Evolutionary conservation across 169 alveolate species (phyloP).

Genomic region (Plasmodium cynomolgi): DNA sequence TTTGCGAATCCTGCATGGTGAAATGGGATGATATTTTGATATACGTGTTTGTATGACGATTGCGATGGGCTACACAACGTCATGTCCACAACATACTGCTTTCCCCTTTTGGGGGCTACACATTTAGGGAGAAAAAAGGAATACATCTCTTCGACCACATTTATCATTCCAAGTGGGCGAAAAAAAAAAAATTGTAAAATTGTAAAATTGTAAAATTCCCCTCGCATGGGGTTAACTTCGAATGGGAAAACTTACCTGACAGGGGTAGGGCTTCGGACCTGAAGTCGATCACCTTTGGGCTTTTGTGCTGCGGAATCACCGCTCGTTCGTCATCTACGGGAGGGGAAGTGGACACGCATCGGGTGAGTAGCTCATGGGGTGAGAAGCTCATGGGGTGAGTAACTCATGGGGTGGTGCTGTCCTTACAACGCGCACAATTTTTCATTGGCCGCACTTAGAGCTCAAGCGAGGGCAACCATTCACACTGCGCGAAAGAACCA

Average conservation of each 20-base stretch:
- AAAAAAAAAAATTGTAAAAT: not conserved
- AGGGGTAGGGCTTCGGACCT: slow-evolving; percentile 86
- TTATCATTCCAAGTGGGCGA: not conserved
- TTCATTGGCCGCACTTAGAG: not conserved
- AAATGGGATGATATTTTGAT: not conserved
- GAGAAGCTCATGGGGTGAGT: not conserved
- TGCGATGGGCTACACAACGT: not conserved
- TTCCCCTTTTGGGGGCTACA: not conserved
- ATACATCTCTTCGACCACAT: too few relatives aligned
- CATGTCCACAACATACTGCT: not conserved
- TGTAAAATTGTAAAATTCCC: not conserved
- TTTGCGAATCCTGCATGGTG: slow-evolving; percentile 80
- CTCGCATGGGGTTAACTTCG: not conserved
- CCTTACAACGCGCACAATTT: not conserved
- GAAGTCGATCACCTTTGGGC: slow-evolving; percentile 73
- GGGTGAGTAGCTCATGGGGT: not conserved
- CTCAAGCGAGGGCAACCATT: not conserved
- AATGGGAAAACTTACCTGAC: slow-evolving; percentile 76
- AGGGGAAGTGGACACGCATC: not conserved
- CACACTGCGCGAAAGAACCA: not conserved
- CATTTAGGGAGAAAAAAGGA: not conserved
- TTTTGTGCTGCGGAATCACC: slow-evolving; percentile 79
- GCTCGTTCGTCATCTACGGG: slow-evolving; percentile 50
- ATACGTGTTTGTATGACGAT: not conserved
- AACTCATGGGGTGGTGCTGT: not conserved